phyloP scores from a whole-genome alignment of 148 eudicot genomes.

The Nyssa sinensis region DNA sequence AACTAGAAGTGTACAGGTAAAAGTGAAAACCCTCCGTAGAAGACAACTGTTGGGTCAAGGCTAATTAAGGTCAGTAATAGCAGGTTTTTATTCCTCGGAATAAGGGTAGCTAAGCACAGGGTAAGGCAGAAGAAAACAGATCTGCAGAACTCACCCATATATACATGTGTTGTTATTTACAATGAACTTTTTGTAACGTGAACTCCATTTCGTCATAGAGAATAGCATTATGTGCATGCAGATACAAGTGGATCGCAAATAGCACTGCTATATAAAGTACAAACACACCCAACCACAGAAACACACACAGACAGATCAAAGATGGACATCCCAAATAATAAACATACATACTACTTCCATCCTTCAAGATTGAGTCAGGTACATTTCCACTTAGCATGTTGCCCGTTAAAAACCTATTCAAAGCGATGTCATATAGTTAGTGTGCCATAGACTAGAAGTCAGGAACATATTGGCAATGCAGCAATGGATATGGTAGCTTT shows the following conservation, averaged over 20 bases:
- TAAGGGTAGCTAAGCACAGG: too few relatives aligned
- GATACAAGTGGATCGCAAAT: background rate
- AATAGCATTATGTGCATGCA: background rate
- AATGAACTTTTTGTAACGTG: background rate
- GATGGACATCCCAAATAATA: slow-evolving; percentile 5
- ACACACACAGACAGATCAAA: background rate
- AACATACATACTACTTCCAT: slow-evolving; percentile 62
- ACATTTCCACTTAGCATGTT: slow-evolving; percentile 63
- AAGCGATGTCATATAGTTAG: slow-evolving; percentile 8
- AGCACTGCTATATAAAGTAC: background rate
- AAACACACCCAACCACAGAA: background rate
- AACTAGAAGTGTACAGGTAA: too few relatives aligned
- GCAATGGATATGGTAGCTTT: background rate
- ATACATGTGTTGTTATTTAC: background rate
- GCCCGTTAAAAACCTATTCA: slow-evolving; percentile 56
- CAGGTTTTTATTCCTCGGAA: too few relatives aligned
- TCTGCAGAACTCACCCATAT: background rate
- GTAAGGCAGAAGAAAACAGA: background rate
- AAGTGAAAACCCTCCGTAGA: too few relatives aligned
- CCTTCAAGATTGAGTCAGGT: slow-evolving; percentile 57
- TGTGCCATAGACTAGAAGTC: background rate
- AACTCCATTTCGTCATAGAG: background rate
- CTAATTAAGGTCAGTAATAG: too few relatives aligned
- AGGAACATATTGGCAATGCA: background rate
- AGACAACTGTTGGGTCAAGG: too few relatives aligned